Evolutionary conservation across 208 protist species (phyloP), one percentile per base, ranked within the genome.

Genomic region (Trypanosoma conorhini): DNA sequence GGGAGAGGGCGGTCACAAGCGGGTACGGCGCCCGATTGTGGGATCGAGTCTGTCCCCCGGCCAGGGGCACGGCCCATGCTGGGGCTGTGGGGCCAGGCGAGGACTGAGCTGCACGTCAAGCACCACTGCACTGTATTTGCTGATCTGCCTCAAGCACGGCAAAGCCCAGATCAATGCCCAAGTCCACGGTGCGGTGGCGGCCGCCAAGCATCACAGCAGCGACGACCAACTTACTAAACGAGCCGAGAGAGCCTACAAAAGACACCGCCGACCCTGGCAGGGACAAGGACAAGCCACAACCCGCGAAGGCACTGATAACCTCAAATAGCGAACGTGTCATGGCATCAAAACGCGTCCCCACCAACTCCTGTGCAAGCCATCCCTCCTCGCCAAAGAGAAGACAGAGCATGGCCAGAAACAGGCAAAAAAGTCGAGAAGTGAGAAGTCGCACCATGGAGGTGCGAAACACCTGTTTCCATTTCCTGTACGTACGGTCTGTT

Each of bases 241-340:
- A 59, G 35, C 80, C 44, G 15, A 77, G 76, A 54, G 73, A 75
- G 22, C 84, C 85, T 40, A 81, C 75, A 69, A 92, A 88, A 0
- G 86, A 92, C 0, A 92, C 75, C 21, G 31, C 52, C 1, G 80
- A 57, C 44, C 52, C 63, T 9, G 65, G 65, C 8, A 83, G 35
- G n/a, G 75, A 61, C 31, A 92, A 82, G 1, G 89, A 94, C 1
- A 94, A 71, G 12, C 84, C 85, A 64, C 86, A 90, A 44, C 85
- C 82, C 31, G 85, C 56, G 59, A 92, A 91, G 19, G 84, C 81
- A 66, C 89, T 94, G 31, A 94, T 80, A 51, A 92, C 76, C 56
- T 94, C 86, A 70, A 94, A 94, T 33, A 94, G 70, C 15, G 79
- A 82, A 24, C 88, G 83, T 26, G 86, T 91, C 79, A 89, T 88